Evolutionary conservation across 2,329 filamentous ascomycete species (phyloP).

Genomic region (Mycosphaerella sp.): DNA sequence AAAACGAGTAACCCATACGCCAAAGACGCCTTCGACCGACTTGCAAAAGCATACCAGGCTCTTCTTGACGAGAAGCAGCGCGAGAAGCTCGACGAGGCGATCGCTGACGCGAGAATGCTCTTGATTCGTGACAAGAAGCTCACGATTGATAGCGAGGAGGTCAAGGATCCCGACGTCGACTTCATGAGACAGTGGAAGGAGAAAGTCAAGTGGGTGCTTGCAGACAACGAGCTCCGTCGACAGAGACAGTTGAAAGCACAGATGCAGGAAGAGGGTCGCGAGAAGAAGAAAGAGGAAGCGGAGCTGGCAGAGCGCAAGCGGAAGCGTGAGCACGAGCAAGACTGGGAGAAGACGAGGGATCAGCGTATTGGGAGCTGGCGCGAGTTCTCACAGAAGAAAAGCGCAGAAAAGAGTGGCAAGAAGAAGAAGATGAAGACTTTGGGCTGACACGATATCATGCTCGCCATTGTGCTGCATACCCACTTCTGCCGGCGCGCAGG

Average conservation of each 20-base stretch:
- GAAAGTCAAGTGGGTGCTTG: conserved; percentile 81
- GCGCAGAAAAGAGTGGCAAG: conserved; percentile 39
- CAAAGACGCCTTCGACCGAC: conserved; percentile 90
- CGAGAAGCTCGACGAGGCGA: conserved; percentile 80
- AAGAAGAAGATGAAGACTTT: conserved; percentile 51
- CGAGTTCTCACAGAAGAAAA: conserved; percentile 67
- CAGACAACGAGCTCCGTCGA: conserved; percentile 84
- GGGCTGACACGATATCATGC: conserved; percentile 35
- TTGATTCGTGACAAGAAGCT: conserved; percentile 92
- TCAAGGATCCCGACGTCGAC: conserved; percentile 63
- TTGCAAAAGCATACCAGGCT: conserved; percentile 89
- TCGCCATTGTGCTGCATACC: background rate
- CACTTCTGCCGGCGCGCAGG: no score
- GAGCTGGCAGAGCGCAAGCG: conserved; percentile 61
- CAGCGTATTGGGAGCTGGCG: conserved; percentile 91
- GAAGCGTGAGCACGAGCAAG: conserved; percentile 79
- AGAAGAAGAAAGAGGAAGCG: conserved; percentile 78
- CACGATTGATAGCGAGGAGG: conserved; percentile 79
- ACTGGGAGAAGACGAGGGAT: conserved; percentile 91
- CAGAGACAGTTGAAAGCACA: conserved; percentile 83
- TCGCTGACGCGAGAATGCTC: conserved; percentile 90
- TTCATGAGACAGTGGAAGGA: conserved; percentile 83
- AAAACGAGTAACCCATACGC: conserved; percentile 88
- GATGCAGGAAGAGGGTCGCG: conserved; percentile 92
- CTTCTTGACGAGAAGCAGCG: conserved; percentile 94